These are phyloP conservation scores for Leccinum subgranulosum DNA, from an alignment of 768 basidiomycete genomes.

Conservation along the genomic window DNA sequence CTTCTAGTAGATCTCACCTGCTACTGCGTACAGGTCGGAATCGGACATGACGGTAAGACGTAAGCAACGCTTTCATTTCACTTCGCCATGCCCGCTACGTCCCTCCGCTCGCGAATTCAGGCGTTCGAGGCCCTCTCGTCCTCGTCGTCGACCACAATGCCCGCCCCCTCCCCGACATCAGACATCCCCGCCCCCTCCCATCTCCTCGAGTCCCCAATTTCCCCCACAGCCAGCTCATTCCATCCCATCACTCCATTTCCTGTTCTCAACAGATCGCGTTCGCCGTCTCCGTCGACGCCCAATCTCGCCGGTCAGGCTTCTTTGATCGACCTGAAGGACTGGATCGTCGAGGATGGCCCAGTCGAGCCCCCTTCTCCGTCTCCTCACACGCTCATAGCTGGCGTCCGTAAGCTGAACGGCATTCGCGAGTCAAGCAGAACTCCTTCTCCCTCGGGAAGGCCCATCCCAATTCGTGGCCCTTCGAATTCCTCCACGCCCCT, in stretches of 20 bases:
- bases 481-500: constrained; percentile 37
- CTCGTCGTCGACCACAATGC: constrained; percentile 21
- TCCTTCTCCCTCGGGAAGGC: constrained; percentile 17
- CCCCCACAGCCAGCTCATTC: constrained; percentile 42
- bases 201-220: constrained; percentile 49
- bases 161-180: constrained; percentile 3
- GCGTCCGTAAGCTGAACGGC: constrained; percentile 14
- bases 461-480: background rate
- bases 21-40: constrained; percentile 62
- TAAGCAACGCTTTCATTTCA: background rate
- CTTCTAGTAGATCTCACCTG: constrained; percentile 42
- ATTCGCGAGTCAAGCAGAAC: constrained; percentile 24
- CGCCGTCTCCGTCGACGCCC: constrained; percentile 48
- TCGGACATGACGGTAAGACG: constrained; percentile 6
- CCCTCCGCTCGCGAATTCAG: constrained; percentile 56
- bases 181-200: constrained; percentile 13
- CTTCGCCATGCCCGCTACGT: constrained; percentile 40
- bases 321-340: constrained; percentile 69
- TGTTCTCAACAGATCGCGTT: constrained; percentile 30
- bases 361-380: constrained; percentile 17
- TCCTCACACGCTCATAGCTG: constrained; percentile 9
- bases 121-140: constrained; percentile 59
- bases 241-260: constrained; percentile 42
- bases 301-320: constrained; percentile 47
- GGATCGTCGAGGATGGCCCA: constrained; percentile 65